Base-by-base conservation (phyloP, 495 filamentous ascomycete genomes). In the Hypoxylon subgilvum region DNA sequence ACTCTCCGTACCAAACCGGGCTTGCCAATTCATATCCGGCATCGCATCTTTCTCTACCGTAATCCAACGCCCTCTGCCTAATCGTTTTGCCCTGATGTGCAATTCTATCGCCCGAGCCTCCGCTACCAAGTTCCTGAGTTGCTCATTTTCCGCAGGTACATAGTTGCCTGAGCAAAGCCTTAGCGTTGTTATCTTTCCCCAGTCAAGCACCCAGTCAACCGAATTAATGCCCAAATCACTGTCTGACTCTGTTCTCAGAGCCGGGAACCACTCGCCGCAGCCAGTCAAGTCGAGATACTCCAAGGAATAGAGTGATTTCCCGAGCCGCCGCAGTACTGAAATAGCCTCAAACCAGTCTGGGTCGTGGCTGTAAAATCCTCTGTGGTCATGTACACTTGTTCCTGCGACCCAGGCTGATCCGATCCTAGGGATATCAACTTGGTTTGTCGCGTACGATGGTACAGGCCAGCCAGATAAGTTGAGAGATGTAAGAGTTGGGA, bases 201-300 rank as follows among this genome's bases (percentile, higher is more conserved):
- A 80, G 34, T 73, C 65, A 1, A 68, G 67, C 1, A 63, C 57
- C 78, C 78, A 80, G 46, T 80, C 76, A 5, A 80, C 66, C 2
- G 41, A 51, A 31, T 75, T 65, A 17, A 67, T 6, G 6, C 38
- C 56, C 12, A 70, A 65, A 4, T 68, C 69, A 22, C 63, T 63
- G 9, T 68, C 64, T 0, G 57, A 65, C 42, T 60, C 30, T 46
- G 55, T 56, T 48, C 50, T 61, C 35, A 96, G 69, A 1, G 88
- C 88, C 3, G 73, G 69, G 23, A 83, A 66, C 92, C 92, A 96
- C 12, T 80, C 76, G 0, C 70, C 72, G 69, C 91, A 96, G 12
- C 90, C 91, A 52, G 88, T 88, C 10, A 96, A 72, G 66, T 94
- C 90, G 0, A 96, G 79, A 72, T 86, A 92, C 68, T 89, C 82